Evolutionary conservation across 768 basidiomycete species (phyloP).

Genomic region (Clathrus columnatus): DNA sequence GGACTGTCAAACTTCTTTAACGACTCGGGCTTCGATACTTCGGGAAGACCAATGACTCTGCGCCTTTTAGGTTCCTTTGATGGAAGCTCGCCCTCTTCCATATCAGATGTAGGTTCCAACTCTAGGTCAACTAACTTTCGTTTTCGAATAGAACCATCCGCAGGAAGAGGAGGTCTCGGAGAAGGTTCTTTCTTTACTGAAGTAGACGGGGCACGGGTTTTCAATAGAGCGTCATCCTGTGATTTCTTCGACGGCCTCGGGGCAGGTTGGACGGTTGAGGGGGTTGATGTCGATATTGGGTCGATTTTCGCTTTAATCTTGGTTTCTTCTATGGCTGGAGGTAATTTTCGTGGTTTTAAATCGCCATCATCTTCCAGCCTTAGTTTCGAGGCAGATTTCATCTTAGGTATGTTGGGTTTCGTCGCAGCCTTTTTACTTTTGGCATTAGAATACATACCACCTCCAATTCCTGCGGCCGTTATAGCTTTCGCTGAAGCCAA

Average conservation of each 20-base stretch:
- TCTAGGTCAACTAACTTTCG: background rate
- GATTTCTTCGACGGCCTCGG: no score
- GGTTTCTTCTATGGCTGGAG: no score
- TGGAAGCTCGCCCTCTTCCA: slow-evolving; percentile 7
- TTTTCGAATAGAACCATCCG: slow-evolving; percentile 1
- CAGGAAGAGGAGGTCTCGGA: background rate
- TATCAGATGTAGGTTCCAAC: background rate
- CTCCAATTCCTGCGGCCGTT: slow-evolving; percentile 23
- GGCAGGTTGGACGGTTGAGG: no score
- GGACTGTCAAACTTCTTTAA: no score
- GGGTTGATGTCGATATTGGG: no score
- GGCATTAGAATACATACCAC: slow-evolving; percentile 26
- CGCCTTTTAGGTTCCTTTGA: background rate
- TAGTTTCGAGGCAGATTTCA: background rate
- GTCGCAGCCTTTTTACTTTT: background rate
- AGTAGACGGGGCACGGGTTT: background rate
- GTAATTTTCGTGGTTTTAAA: background rate
- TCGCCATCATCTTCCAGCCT: background rate
- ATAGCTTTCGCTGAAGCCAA: background rate
- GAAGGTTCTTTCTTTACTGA: background rate
- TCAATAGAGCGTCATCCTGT: background rate
- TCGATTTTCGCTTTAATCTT: no score
- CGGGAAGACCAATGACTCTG: background rate
- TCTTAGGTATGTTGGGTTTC: background rate
- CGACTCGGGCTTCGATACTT: background rate